These are phyloP conservation scores for Trichaptum fuscoviolaceum DNA, from an alignment of 768 basidiomycete species.

Conservation along the genomic window DNA sequence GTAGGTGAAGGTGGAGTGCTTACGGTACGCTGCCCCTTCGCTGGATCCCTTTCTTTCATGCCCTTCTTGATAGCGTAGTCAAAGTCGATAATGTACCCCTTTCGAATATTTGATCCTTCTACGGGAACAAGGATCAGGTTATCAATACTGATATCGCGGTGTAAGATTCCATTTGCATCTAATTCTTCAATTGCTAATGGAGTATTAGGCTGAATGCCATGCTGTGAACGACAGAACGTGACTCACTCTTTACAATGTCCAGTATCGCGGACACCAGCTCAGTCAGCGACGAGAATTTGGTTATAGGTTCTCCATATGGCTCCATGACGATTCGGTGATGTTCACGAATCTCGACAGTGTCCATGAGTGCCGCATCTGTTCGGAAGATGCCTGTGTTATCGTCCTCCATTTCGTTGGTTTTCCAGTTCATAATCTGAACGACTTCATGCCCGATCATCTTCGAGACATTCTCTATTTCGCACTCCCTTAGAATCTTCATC, in stretches of 20 bases:
- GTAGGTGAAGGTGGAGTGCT: not conserved
- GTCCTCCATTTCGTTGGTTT: not conserved
- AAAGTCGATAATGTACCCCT: not conserved
- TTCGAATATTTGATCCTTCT: not conserved
- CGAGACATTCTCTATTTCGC: not conserved
- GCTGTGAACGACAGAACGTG: not conserved
- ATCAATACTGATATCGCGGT: not conserved
- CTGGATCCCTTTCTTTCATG: not conserved
- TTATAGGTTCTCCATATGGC: not conserved
- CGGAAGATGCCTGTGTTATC: not conserved
- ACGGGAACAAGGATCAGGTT: not conserved
- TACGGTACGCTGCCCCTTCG: not conserved
- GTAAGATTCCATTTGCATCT: not conserved
- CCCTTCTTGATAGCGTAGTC: not conserved
- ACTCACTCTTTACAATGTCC: not conserved
- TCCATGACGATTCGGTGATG: not conserved
- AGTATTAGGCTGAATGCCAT: not conserved
- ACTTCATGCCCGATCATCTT: not conserved
- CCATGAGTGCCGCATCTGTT: not conserved
- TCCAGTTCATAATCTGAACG: not conserved
- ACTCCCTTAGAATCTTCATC: not conserved
- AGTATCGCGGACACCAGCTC: too few relatives aligned
- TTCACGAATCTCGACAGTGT: conserved; percentile 5
- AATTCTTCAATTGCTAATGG: not conserved
- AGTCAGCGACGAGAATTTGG: too few relatives aligned